Evolutionary conservation across 1,284 basidiomycete genomes (phyloP).

Genomic region (Trichosporon inkin): DNA sequence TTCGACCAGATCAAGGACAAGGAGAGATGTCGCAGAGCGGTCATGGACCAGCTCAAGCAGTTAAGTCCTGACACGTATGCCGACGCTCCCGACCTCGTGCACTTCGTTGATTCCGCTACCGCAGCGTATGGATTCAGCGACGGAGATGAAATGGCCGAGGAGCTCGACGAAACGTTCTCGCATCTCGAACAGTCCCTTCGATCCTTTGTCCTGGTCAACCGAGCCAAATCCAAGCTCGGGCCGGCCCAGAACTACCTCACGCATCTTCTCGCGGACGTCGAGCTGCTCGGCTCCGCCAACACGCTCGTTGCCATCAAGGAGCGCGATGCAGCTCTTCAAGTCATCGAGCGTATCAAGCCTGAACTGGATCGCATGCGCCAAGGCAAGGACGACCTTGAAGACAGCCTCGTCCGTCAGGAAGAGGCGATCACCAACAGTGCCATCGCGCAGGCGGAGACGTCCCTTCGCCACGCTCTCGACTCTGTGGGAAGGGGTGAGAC

Average conservation of each 20-base stretch:
- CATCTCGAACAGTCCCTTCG: constrained; percentile 87
- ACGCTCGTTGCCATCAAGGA: constrained; percentile 77
- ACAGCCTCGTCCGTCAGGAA: constrained; percentile 72
- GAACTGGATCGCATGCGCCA: constrained; percentile 81
- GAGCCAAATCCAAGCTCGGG: constrained; percentile 89
- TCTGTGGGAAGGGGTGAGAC: constrained; percentile 71
- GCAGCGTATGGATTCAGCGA: constrained; percentile 41
- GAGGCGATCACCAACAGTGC: constrained; percentile 66
- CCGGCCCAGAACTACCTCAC: constrained; percentile 92
- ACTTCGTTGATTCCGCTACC: constrained; percentile 89
- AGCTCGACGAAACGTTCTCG: constrained; percentile 68
- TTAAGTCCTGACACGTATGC: constrained; percentile 88
- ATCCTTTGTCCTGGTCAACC: constrained; percentile 92
- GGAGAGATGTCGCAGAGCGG: constrained; percentile 80
- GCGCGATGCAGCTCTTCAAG: constrained; percentile 66
- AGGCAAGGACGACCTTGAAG: constrained; percentile 69
- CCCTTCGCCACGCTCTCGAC: constrained; percentile 70
- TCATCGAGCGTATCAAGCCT: constrained; percentile 70
- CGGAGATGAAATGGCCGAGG: constrained; percentile 55
- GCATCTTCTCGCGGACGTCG: constrained; percentile 82
- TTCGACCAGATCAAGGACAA: constrained; percentile 95
- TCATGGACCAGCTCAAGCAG: constrained; percentile 91
- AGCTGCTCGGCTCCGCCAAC: constrained; percentile 82
- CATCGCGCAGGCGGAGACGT: constrained; percentile 57
- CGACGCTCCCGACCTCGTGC: constrained; percentile 87